Evolutionary conservation across 257 asterid species (phyloP).

Genomic region (Plectranthus barbatus): DNA sequence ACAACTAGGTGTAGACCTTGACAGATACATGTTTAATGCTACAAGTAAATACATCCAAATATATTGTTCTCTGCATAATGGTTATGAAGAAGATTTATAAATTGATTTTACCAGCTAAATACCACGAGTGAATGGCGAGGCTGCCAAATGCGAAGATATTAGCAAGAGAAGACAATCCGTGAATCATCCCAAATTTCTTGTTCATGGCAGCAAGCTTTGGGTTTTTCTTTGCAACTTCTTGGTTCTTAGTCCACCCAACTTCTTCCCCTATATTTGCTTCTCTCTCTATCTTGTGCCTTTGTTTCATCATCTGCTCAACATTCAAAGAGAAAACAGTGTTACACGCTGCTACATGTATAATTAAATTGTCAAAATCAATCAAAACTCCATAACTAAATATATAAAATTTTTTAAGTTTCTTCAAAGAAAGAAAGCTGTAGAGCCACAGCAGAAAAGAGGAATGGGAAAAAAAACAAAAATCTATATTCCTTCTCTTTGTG

Average conservation of each 20-base stretch:
- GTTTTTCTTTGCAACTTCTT: conserved; percentile 71
- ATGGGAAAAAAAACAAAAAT: not conserved
- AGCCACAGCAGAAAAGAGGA: not conserved
- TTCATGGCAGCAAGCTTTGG: conserved; percentile 93
- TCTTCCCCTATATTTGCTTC: conserved; percentile 85
- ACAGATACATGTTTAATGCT: conserved; percentile 11
- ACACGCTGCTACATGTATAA: too few relatives aligned
- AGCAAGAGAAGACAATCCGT: conserved; percentile 93
- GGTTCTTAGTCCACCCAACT: conserved; percentile 92
- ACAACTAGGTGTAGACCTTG: too few relatives aligned
- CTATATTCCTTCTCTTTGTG: too few relatives aligned
- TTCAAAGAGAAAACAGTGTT: too few relatives aligned
- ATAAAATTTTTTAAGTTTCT: not conserved
- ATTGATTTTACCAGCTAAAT: conserved; percentile 70
- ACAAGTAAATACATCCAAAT: conserved; percentile 9
- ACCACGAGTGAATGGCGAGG: conserved; percentile 96
- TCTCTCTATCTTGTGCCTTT: conserved; percentile 92
- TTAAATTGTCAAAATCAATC: not conserved
- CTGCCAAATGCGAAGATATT: conserved; percentile 80
- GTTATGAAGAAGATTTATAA: conserved; percentile 31
- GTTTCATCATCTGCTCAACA: conserved; percentile 82
- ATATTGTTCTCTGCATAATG: too few relatives aligned
- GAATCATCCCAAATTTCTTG: conserved; percentile 98
- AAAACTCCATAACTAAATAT: not conserved
- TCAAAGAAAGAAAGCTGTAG: not conserved